Base-by-base conservation (phyloP, 2,329 filamentous ascomycete species). In the Apiospora aurea region DNA sequence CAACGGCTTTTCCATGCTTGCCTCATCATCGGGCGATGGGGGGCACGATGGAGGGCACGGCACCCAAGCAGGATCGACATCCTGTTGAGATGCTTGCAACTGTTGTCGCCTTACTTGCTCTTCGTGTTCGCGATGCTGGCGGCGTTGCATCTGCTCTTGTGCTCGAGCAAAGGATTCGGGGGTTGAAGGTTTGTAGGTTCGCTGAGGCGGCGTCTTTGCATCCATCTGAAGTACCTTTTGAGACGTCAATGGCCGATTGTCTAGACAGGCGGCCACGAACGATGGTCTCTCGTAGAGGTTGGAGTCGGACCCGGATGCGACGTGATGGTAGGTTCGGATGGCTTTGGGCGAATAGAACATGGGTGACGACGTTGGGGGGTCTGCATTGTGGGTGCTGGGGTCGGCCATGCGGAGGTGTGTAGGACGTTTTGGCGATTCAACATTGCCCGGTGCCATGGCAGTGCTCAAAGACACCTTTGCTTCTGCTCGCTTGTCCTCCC, bases 391-490 rank as follows among this genome's bases (percentile, higher is more conserved):
- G 6, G 34, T 14, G 18, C 57, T n/a, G 57, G 57, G 34, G 21
- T 75, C 77, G 47, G 76, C 26, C 67, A 70, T 49, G 77, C 80
- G 43, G 78, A 47, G 43, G n/a, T 43, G 66, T 46, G 66, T 68
- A 29, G 80, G 86, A 75, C 79, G 85, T 72, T 76, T 87, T 75
- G 79, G 88, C 80, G 79, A 83, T 77, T 85, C 90, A 75, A 85
- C 86, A 79, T 79, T 90, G 72, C 92, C 93, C 4, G 91, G 87
- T 1, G 88, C 92, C 29, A 87, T 83, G 1, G 90, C 86, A 4
- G 87, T 89, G 78, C 87, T 93, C 38, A 94, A 77, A 4, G 88
- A 89, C 2, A 94, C 85, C 74, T 89, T 90, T 0, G 93, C 86
- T 53, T 87, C 87, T 2, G 88, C 88, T 73, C 92, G 91, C 75